These are phyloP conservation scores for Blastobotrys indianensis DNA, from an alignment of 1,139 yeast species.

Conservation along the genomic window DNA sequence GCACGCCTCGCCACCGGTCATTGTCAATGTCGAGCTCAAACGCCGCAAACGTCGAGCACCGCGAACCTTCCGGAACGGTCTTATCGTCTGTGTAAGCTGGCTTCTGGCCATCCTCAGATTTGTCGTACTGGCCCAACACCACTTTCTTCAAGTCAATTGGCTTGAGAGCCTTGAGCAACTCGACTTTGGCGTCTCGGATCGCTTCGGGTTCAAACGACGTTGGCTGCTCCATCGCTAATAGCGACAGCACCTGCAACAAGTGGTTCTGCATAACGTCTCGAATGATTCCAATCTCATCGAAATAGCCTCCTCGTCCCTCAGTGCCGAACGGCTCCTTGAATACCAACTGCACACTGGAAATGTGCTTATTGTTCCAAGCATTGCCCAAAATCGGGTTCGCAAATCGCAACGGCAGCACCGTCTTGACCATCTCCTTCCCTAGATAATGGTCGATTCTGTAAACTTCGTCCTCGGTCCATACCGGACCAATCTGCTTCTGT, in stretches of 20 bases:
- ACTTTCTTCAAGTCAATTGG: slow-evolving; percentile 62
- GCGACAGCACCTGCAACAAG: slow-evolving; percentile 82
- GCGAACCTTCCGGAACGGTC: slow-evolving; percentile 76
- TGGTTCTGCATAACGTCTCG: slow-evolving; percentile 99
- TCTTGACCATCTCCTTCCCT: slow-evolving; percentile 97
- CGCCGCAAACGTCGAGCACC: slow-evolving; percentile 91
- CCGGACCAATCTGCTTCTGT: slow-evolving; percentile 71
- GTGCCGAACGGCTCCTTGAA: slow-evolving; percentile 98
- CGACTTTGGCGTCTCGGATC: slow-evolving; percentile 92
- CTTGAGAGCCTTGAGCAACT: slow-evolving; percentile 76
- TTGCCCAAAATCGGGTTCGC: slow-evolving; percentile 82
- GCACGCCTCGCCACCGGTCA: slow-evolving; percentile 98
- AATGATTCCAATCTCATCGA: slow-evolving; percentile 89
- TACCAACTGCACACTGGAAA: slow-evolving; percentile 75
- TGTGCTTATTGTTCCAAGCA: slow-evolving; percentile 77
- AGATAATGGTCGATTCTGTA: slow-evolving; percentile 95
- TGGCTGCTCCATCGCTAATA: slow-evolving; percentile 95
- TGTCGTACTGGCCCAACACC: slow-evolving; percentile 80
- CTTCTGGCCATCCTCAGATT: slow-evolving; percentile 78
- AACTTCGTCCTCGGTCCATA: slow-evolving; percentile 85
- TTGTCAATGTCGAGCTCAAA: slow-evolving; percentile 69
- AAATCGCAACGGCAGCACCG: slow-evolving; percentile 79
- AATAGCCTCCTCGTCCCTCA: slow-evolving; percentile 98
- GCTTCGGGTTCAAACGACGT: slow-evolving; percentile 85
- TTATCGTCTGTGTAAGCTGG: slow-evolving; percentile 92